Evolutionary conservation across 768 basidiomycete genomes (phyloP), one percentile per base, ranked within the genome.

Genomic region (Tylopilus cervinicoccineus): DNA sequence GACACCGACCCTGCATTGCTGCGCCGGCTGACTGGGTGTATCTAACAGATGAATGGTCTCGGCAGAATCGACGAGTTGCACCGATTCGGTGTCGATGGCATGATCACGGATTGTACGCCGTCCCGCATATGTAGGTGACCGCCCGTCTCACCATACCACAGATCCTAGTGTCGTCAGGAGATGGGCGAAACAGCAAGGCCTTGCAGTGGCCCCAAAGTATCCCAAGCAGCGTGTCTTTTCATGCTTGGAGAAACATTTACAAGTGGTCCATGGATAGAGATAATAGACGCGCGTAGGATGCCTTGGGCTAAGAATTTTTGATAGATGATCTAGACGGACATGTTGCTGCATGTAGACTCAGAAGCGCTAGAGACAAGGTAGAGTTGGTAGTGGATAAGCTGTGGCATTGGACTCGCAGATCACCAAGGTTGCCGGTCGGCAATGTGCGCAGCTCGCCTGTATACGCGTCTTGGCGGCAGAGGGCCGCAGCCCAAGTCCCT

Each of bases 101-200:
- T 91, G 47, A 90, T 91, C 57, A 81, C 86, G 5, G 88, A 91
- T 60, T 87, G 75, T 76, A 50, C 13, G 72, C 50, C 12, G 19
- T 29, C 12, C 38, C 14, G 6, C 19, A 22, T 19, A 41, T 23
- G 27, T 12, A 14, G 17, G 33, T 19, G 40, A 32, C 9, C 11
- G 13, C 40, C 38, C 10, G 22, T 36, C 45, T 51, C 26, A 45
- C 32, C 31, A 9, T 22, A 33, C 27, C 6, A 43, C 48, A 76
- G 75, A 81, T 61, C 85, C 88, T 4, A 66, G 71, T 37, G 67
- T 76, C 20, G 66, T 88, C 39, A 77, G 84, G 32, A 69, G 81
- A 42, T 74, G 79, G 62, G 73, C 77, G 8, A 71, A 79, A 51
- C 76, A 81, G 51, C 72, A 72, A 32, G 78, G 80, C 6, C 61